A percentile compares a stretch with the other conserved stretches of the same genome.
Evolutionary conservation across 305 asterid genomes (phyloP).

Genomic region (Caryopteris hybrid): DNA sequence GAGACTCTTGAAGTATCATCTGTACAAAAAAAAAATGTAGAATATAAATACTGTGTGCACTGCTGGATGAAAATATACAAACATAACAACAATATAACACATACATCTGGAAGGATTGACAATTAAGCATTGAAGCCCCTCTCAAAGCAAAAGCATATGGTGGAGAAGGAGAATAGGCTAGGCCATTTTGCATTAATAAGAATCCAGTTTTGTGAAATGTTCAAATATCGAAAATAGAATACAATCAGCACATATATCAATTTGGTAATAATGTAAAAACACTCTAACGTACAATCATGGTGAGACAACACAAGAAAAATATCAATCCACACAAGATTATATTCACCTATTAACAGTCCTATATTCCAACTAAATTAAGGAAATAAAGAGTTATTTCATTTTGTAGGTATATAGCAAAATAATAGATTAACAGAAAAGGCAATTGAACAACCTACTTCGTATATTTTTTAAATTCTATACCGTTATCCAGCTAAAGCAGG

Average conservation of each 20-base stretch:
- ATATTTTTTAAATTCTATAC: not conserved
- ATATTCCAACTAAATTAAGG: not conserved
- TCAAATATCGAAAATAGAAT: slow-evolving; percentile 8
- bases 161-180: not conserved
- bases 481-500: slow-evolving; percentile 6
- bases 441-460: not conserved
- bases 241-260: not conserved
- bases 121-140: not conserved
- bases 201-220: not conserved
- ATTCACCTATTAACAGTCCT: not conserved
- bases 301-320: not conserved
- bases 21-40: slow-evolving; percentile 32
- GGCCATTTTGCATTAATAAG: slow-evolving; percentile 8
- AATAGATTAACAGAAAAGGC: not conserved
- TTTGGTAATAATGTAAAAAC: not conserved
- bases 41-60: slow-evolving; percentile 5
- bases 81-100: not conserved
- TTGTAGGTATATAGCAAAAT: not conserved
- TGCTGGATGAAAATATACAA: slow-evolving; percentile 7
- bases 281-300: not conserved
- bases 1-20: slow-evolving; percentile 89
- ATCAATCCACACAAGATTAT: not conserved
- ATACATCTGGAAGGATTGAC: slow-evolving; percentile 11
- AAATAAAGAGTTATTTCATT: not conserved
- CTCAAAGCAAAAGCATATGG: not conserved